These are phyloP conservation scores for Biancaea sappan DNA, from an alignment of 306 rosid species.

Conservation along the genomic window DNA sequence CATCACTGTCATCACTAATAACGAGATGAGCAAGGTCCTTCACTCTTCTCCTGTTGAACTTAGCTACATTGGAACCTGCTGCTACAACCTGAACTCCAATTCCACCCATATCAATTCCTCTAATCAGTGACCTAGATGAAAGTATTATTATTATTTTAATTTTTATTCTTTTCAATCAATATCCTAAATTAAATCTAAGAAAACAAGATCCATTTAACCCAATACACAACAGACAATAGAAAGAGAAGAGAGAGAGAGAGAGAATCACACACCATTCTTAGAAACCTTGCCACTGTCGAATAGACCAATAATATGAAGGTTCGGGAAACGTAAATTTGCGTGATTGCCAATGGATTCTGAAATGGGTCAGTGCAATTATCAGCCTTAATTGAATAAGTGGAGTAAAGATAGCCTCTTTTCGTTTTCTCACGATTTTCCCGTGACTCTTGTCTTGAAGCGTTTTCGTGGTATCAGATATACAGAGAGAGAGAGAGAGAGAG, in stretches of 20 bases:
- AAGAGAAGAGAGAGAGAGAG: background rate
- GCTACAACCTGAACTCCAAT: conserved; percentile 52
- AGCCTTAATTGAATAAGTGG: conserved; percentile 2
- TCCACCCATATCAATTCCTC: conserved; percentile 25
- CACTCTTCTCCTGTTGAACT: conserved; percentile 46
- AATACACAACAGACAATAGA: background rate
- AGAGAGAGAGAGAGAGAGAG: conserved; percentile 5
- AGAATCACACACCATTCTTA: conserved; percentile 46
- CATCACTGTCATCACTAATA: conserved; percentile 31
- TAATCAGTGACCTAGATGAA: conserved; percentile 10
- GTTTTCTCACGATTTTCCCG: background rate
- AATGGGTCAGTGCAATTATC: conserved; percentile 10
- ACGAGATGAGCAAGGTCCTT: conserved; percentile 37
- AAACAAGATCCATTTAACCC: background rate
- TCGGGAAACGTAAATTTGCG: background rate
- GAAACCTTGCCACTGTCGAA: conserved; percentile 43
- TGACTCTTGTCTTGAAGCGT: background rate
- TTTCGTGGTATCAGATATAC: background rate
- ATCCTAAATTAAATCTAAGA: background rate
- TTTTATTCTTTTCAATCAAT: background rate
- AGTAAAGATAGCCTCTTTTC: background rate
- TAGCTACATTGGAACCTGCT: conserved; percentile 43
- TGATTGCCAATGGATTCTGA: background rate
- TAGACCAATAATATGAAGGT: background rate
- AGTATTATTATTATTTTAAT: no score